Evolutionary conservation across 2,329 filamentous ascomycete genomes (phyloP), one percentile per base, ranked within the genome.

Genomic region (Trichophyton mentagrophytes): DNA sequence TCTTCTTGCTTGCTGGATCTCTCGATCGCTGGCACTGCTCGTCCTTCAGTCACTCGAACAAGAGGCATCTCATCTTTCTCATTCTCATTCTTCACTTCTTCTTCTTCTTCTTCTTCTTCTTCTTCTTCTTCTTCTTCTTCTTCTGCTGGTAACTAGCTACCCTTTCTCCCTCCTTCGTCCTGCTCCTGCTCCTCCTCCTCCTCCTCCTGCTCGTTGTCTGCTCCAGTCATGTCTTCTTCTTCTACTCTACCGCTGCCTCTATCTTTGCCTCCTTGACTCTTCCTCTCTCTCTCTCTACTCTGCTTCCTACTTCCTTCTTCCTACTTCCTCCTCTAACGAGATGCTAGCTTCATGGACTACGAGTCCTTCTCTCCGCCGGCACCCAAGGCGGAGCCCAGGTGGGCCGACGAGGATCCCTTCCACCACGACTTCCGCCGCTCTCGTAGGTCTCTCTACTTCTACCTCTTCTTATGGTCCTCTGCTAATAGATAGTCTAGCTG

Each of bases 351-450:
- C 49, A 55, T 55, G 49, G 49, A 55, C 13, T 78, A 77, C 62
- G 76, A 78, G 59, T 67, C 67, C n/a, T 76, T 74, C 63, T 73
- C 70, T 13, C 64, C 68, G 5, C 63, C 65, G 36, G 36, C 49
- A 15, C 65, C 67, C 25, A 69, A 70, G 58, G 63, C 68, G 25
- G 67, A 71, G 7, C 57, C 65, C 1, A 72, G 74, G 63, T 74
- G 75, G 66, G 67, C 62, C 59, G 75, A 77, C 46, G 72, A 71
- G 47, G 76, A 78, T 40, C 65, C 69, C 58, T 69, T 73, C 65
- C 65, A 78, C 64, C 70, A 69, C 5, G 78, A 78, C 66, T 69
- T 76, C 62, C 72, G 76, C 63, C 72, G 77, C 61, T 78, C 77
- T 66, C 71, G 77, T 79, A 73, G 66, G 74, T 59, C 20, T 22